Evolutionary conservation across 1,284 basidiomycete genomes (phyloP).

Genomic region (Microbotryum intermedium): DNA sequence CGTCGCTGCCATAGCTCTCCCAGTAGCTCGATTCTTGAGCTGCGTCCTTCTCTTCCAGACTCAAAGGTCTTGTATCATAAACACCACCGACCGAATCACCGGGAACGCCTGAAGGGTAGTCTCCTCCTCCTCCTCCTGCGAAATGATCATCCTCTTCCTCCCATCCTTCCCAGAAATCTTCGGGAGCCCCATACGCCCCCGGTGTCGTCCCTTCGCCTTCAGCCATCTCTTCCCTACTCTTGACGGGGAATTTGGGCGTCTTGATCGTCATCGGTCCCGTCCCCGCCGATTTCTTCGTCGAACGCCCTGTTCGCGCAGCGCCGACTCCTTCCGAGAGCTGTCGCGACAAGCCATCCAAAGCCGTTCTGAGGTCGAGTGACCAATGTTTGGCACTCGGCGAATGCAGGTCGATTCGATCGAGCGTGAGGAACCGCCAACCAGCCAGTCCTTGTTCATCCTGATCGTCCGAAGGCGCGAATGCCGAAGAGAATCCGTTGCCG

Average conservation of each 20-base stretch:
- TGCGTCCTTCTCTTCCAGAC: too few species aligned
- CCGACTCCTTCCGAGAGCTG: neutral
- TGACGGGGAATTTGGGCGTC: neutral
- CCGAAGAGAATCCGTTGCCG: neutral
- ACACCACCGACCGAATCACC: too few species aligned
- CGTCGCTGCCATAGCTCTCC: too few species aligned
- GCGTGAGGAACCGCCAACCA: conserved; percentile 9
- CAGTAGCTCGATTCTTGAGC: too few species aligned
- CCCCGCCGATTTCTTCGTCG: neutral
- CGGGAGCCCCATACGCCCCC: conserved; percentile 11
- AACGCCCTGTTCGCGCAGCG: neutral
- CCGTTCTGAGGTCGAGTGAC: neutral
- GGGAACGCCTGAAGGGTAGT: too few species aligned
- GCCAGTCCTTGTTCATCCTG: conserved; percentile 5
- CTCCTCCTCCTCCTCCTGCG: too few species aligned
- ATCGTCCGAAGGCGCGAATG: neutral
- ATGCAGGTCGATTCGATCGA: neutral
- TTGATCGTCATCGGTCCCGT: neutral
- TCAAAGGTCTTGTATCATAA: too few species aligned
- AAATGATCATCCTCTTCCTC: conserved; percentile 5
- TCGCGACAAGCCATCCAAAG: neutral
- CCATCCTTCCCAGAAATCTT: conserved; percentile 25
- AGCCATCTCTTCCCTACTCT: conserved; percentile 1
- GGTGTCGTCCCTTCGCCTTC: conserved; percentile 21
- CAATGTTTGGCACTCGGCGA: too few species aligned